Conservation (phyloP, 495 filamentous ascomycete species). For the Penicillium cosmopolitanum region DNA sequence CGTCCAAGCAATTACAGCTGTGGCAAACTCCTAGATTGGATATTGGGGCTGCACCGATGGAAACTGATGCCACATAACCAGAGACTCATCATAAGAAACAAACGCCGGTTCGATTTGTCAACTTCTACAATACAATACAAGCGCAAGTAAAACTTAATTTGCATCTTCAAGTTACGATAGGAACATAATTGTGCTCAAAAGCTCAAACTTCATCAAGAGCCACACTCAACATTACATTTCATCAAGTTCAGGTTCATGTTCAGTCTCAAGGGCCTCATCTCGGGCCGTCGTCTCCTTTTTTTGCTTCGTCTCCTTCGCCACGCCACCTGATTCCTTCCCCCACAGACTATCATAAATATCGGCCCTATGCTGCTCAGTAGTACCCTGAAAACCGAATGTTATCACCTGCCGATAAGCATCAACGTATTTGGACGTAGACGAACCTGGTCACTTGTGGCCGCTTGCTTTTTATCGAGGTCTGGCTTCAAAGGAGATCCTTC, state of each 20-base stretch:
- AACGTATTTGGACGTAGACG: neutral
- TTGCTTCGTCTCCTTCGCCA: neutral
- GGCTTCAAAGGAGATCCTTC: slow-evolving; percentile 16
- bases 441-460: slow-evolving; percentile 4
- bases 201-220: neutral
- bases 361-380: slow-evolving; percentile 17
- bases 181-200: neutral
- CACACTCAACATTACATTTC: slow-evolving; percentile 14
- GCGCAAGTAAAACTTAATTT: too few relatives aligned
- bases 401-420: neutral
- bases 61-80: too few relatives aligned
- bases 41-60: neutral
- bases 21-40: neutral
- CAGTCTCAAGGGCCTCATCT: slow-evolving; percentile 8
- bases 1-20: neutral
- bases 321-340: slow-evolving; percentile 1
- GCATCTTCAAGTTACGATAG: too few relatives aligned
- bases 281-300: neutral
- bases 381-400: slow-evolving; percentile 14
- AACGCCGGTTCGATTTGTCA: too few relatives aligned
- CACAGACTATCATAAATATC: slow-evolving; percentile 24
- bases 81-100: too few relatives aligned
- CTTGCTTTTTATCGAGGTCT: slow-evolving; percentile 7
- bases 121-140: too few relatives aligned
- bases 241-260: slow-evolving; percentile 22